Evolutionary conservation across 225 moss, liverwort and hornwort species (phyloP).

Genomic region (Thuidium tamariscinum): DNA sequence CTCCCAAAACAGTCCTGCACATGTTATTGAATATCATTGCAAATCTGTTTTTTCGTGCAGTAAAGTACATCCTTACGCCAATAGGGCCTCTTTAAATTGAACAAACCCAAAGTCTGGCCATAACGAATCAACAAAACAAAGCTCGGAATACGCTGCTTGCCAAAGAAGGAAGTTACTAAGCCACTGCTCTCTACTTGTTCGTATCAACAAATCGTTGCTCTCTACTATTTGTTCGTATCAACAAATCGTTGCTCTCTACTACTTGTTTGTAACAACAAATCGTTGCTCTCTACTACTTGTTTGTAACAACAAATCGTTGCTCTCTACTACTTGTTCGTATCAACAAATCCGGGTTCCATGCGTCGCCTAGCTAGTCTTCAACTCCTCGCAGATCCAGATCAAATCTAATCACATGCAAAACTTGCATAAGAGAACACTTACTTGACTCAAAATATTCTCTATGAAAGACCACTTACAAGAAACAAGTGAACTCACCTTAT

Average conservation of each 20-base stretch:
- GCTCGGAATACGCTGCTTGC: slow-evolving; percentile 89
- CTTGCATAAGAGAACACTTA: slow-evolving; percentile 7
- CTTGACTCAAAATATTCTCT: too few relatives aligned
- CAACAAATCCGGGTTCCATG: slow-evolving; percentile 74
- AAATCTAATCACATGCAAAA: not conserved
- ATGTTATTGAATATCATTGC: not conserved
- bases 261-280: too few relatives aligned
- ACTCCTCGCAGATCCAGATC: slow-evolving; percentile 33
- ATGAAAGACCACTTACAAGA: too few relatives aligned
- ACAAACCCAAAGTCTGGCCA: slow-evolving; percentile 78
- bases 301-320: too few relatives aligned
- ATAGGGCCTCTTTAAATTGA: slow-evolving; percentile 57
- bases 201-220: too few relatives aligned
- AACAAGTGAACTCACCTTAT: too few relatives aligned
- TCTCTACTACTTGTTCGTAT: slow-evolving; percentile 93
- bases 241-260: too few relatives aligned
- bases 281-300: too few relatives aligned
- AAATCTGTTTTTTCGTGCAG: not conserved
- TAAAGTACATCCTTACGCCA: slow-evolving; percentile 20
- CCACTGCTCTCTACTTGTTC: slow-evolving; percentile 94
- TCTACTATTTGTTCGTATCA: too few relatives aligned
- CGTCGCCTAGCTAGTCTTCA: slow-evolving; percentile 65
- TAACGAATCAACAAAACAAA: slow-evolving; percentile 62
- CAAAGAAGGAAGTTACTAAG: slow-evolving; percentile 93
- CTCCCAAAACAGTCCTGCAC: slow-evolving; percentile 48